phyloP scores from a whole-genome alignment of 192 early-diverging fungal species.

The Neocallimastix lanati region DNA sequence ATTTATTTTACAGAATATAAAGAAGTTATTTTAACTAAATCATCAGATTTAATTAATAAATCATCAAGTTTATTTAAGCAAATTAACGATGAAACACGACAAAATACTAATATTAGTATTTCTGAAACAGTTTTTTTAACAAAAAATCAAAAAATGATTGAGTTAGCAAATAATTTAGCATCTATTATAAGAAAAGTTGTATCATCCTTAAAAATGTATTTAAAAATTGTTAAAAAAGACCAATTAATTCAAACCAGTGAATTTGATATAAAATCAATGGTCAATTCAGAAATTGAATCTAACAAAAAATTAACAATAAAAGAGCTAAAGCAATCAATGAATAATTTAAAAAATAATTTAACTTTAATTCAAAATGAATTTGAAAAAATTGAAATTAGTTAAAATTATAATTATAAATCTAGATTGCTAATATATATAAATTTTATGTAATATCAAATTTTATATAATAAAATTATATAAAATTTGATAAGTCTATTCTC shows the following conservation, averaged over 20 bases:
- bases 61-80: background rate
- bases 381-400: background rate
- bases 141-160: background rate
- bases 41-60: background rate
- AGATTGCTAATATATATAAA: no score
- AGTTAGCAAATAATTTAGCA: background rate
- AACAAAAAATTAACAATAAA: background rate
- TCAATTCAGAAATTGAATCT: background rate
- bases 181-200: background rate
- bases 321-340: background rate
- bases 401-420: no score
- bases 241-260: background rate
- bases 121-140: background rate
- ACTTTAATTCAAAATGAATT: background rate
- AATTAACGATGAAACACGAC: background rate
- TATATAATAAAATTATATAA: no score
- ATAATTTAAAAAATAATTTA: background rate
- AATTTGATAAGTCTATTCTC: no score
- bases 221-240: background rate
- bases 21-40: background rate
- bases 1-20: background rate
- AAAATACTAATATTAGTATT: background rate
- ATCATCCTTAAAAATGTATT: background rate
- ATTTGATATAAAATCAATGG: background rate
- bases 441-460: no score